Percentiles rank a stretch among this genome's conserved stretches.
Conservation (phyloP, 75 land plant species). For the Picea glauca region DNA sequence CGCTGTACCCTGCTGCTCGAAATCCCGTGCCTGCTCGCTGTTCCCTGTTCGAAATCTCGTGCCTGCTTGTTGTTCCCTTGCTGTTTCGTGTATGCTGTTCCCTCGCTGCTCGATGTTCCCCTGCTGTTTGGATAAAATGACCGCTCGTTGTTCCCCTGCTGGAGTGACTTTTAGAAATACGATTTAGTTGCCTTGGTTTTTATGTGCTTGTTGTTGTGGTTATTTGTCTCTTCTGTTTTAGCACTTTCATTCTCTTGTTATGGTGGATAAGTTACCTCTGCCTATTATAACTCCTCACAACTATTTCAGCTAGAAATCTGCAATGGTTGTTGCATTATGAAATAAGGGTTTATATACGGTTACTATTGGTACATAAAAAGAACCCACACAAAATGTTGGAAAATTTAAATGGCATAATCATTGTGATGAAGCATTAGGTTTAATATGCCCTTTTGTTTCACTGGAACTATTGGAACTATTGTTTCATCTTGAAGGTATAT, state of each 20-base stretch:
- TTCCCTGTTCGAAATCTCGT: too few species aligned
- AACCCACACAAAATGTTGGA: neutral
- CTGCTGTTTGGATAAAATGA: too few species aligned
- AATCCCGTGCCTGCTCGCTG: too few species aligned
- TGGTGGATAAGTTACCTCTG: neutral
- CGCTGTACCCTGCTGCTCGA: too few species aligned
- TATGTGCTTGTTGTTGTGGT: too few species aligned
- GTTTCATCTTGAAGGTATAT: neutral
- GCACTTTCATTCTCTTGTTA: neutral
- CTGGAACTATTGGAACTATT: neutral
- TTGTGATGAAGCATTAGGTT: neutral
- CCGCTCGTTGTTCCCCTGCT: too few species aligned
- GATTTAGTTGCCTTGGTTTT: too few species aligned
- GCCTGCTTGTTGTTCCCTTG: too few species aligned
- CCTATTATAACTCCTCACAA: neutral
- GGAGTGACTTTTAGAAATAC: too few species aligned
- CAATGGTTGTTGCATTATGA: neutral
- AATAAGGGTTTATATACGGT: neutral
- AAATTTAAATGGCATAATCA: neutral
- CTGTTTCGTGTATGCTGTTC: too few species aligned
- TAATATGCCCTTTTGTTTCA: neutral
- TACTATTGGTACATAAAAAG: neutral
- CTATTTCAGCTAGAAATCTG: neutral
- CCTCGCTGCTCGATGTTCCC: too few species aligned
- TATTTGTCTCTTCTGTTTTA: neutral